Evolutionary conservation across 2,329 filamentous ascomycete genomes (phyloP).

Genomic region (Cladophialophora exuberans): DNA sequence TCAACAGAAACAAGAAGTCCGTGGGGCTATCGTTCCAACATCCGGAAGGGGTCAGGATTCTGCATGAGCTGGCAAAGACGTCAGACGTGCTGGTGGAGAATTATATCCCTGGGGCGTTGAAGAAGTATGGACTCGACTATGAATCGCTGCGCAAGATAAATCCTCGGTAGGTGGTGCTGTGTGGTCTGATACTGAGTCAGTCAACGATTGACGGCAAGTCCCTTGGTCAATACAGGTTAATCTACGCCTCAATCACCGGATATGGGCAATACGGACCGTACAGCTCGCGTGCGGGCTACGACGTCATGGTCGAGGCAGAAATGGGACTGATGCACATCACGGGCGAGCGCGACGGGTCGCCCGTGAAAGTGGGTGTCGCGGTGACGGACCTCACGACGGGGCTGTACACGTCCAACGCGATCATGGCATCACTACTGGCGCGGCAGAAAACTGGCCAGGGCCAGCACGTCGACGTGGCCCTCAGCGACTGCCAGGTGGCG

Average conservation of each 20-base stretch:
- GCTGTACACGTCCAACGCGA: constrained; percentile 89
- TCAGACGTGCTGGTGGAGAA: constrained; percentile 97
- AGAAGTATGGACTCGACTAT: constrained; percentile 91
- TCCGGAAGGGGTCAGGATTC: constrained; percentile 77
- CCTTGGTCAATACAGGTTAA: constrained; percentile 54
- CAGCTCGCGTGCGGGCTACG: constrained; percentile 84
- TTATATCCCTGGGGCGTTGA: constrained; percentile 77
- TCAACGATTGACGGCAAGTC: background rate
- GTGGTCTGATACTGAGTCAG: too few species aligned
- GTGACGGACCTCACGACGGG: constrained; percentile 96
- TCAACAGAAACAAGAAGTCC: constrained; percentile 97
- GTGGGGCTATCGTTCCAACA: constrained; percentile 89
- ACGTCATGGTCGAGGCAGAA: constrained; percentile 99
- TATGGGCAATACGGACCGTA: constrained; percentile 97
- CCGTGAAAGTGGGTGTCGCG: constrained; percentile 95
- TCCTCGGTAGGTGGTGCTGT: constrained; percentile 51
- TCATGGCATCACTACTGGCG: constrained; percentile 88
- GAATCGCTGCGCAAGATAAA: constrained; percentile 79
- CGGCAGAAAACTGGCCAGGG: constrained; percentile 69
- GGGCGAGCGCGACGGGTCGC: constrained; percentile 80
- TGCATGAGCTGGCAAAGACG: constrained; percentile 80
- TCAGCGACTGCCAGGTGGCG: constrained; percentile 94
- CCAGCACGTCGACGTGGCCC: constrained; percentile 87
- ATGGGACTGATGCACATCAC: constrained; percentile 99
- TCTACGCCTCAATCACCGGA: constrained; percentile 95